These are phyloP conservation scores for Leishmania lainsoni DNA, from an alignment of 208 protist species.

Conservation along the genomic window DNA sequence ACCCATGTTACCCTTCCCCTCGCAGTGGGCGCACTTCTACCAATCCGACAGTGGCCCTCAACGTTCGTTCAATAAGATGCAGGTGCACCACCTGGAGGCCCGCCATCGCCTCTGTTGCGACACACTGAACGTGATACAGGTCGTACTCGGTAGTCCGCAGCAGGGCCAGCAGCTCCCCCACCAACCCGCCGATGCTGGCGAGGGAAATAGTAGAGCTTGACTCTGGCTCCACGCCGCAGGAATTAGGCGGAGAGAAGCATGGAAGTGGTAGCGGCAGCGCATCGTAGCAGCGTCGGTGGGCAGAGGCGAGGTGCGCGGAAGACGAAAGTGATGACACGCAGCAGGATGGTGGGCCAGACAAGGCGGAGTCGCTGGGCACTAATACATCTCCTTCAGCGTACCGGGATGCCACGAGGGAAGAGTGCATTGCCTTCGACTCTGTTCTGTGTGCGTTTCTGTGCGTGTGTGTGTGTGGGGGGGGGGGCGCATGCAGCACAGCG, in stretches of 20 bases:
- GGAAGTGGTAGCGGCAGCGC: not conserved
- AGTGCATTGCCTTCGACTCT: not conserved
- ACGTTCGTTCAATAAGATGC: slow-evolving; percentile 12
- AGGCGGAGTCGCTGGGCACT: not conserved
- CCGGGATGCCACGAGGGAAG: not conserved
- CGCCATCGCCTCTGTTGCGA: slow-evolving; percentile 18
- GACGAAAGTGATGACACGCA: not conserved
- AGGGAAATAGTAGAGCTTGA: not conserved
- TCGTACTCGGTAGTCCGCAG: slow-evolving; percentile 7
- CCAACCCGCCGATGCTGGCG: not conserved
- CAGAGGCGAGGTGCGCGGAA: not conserved
- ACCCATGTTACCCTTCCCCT: not conserved
- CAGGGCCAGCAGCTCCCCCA: not conserved
- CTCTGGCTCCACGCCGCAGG: not conserved
- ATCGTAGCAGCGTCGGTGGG: not conserved
- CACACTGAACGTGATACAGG: slow-evolving; percentile 8
- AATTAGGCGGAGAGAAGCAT: not conserved
- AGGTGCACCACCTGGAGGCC: slow-evolving; percentile 7
- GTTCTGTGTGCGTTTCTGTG: not conserved
- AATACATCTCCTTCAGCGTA: not conserved
- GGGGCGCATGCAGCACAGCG: not conserved
- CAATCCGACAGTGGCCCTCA: not conserved
- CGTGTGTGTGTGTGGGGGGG: too few species aligned
- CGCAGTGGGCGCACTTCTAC: not conserved
- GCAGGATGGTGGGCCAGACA: not conserved